Percentiles rank a stretch among this genome's conserved stretches.
These are phyloP conservation scores for Isoetes taiwanensis DNA, from an alignment of 75 land plant genomes.

Conservation along the genomic window DNA sequence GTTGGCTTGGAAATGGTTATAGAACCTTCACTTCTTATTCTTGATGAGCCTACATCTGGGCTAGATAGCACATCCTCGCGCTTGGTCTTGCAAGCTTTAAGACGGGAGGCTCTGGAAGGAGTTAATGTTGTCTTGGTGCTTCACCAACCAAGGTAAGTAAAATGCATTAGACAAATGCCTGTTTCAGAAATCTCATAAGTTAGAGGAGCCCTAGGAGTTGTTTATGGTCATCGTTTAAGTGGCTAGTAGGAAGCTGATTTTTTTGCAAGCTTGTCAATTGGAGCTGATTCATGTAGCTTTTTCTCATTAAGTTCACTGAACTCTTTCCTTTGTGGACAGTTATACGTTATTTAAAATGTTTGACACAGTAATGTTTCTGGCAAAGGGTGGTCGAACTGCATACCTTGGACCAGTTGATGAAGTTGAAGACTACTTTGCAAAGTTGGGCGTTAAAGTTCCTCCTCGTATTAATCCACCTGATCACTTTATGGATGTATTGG, in stretches of 20 bases:
- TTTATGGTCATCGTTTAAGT: no score
- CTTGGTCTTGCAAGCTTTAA: constrained; percentile 74
- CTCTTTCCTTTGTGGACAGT: no score
- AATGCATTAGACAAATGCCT: no score
- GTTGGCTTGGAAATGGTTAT: constrained; percentile 96
- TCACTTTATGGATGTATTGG: constrained; percentile 79
- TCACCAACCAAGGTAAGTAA: constrained; percentile 84
- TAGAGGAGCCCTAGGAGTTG: no score
- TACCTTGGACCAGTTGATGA: constrained; percentile 80
- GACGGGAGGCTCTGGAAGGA: constrained; percentile 84
- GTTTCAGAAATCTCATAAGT: no score
- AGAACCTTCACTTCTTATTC: constrained; percentile 86
- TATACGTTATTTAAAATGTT: constrained; percentile 82
- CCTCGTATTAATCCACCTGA: constrained; percentile 96
- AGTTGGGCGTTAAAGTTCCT: constrained; percentile 70
- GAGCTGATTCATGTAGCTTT: not conserved
- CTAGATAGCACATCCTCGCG: constrained; percentile 93
- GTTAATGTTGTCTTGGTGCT: constrained; percentile 88
- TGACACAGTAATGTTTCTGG: constrained; percentile 85
- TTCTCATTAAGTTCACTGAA: no score
- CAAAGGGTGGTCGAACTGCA: constrained; percentile 80
- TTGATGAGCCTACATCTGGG: constrained; percentile 98
- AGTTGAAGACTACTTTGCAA: constrained; percentile 69
- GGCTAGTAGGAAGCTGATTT: not conserved
- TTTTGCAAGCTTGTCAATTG: not conserved